These are phyloP conservation scores for Ogataea siamensis DNA, from an alignment of 805 yeast species.

Conservation along the genomic window DNA sequence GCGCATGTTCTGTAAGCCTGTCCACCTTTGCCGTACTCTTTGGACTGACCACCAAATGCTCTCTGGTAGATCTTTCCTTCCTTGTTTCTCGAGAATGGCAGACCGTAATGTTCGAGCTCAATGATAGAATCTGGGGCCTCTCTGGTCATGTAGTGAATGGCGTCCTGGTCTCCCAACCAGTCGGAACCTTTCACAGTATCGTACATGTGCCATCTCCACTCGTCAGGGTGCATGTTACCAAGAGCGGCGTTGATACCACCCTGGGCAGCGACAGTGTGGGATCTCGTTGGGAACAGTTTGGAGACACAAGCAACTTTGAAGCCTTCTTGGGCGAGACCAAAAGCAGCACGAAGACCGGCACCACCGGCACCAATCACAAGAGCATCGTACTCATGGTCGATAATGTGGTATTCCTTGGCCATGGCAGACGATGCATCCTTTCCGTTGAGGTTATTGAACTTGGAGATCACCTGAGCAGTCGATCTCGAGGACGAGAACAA, in stretches of 20 bases:
- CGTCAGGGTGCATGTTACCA: constrained; percentile 97
- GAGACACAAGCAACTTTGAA: constrained; percentile 97
- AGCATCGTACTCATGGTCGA: constrained; percentile 98
- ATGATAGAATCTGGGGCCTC: constrained; percentile 96
- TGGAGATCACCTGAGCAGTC: constrained; percentile 34
- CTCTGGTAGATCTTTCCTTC: constrained; percentile 97
- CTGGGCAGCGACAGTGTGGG: constrained; percentile 98
- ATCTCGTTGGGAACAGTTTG: constrained; percentile 95
- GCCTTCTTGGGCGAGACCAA: constrained; percentile 95
- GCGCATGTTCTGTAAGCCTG: constrained; percentile 99
- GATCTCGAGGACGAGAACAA: constrained; percentile 31
- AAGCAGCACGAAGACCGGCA: constrained; percentile 98
- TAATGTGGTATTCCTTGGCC: constrained; percentile 77
- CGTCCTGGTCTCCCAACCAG: constrained; percentile 99
- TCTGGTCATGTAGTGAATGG: constrained; percentile 97
- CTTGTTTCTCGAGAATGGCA: constrained; percentile 95
- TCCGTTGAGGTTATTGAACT: constrained; percentile 43
- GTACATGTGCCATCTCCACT: constrained; percentile 99
- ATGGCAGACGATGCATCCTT: constrained; percentile 53
- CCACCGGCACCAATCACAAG: constrained; percentile 99
- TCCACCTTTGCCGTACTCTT: constrained; percentile 95
- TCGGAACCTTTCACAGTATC: constrained; percentile 99
- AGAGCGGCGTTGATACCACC: constrained; percentile 99
- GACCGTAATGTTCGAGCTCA: constrained; percentile 97
- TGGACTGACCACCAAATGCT: constrained; percentile 98